Conservation (phyloP, 768 basidiomycete species). For the Lactifluus echinatus region DNA sequence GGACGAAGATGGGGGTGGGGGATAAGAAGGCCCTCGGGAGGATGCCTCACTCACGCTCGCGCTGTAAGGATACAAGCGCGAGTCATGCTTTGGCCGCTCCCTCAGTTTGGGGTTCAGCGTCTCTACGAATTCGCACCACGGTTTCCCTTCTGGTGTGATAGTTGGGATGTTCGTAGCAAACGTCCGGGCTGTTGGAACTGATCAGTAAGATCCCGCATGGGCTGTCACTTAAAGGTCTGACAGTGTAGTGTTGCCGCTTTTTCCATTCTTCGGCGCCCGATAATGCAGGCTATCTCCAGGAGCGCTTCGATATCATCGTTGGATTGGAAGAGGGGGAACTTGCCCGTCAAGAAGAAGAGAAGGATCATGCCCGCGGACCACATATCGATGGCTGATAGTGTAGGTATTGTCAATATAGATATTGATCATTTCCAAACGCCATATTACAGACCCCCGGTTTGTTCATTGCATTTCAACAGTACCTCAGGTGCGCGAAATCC, state of each 20-base stretch:
- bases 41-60: slow-evolving; percentile 9
- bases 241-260: slow-evolving; percentile 82
- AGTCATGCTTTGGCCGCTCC: slow-evolving; percentile 41
- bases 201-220: background rate
- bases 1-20: slow-evolving; percentile 22
- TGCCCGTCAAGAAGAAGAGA: slow-evolving; percentile 83
- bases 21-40: slow-evolving; percentile 24
- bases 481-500: slow-evolving; percentile 98
- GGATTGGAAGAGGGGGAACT: slow-evolving; percentile 92
- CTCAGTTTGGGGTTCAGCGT: slow-evolving; percentile 66
- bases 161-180: slow-evolving; percentile 87
- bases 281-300: slow-evolving; percentile 86
- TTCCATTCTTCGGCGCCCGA: slow-evolving; percentile 79
- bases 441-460: slow-evolving; percentile 67
- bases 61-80: slow-evolving; percentile 47
- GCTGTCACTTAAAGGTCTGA: slow-evolving; percentile 28
- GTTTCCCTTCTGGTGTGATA: slow-evolving; percentile 52
- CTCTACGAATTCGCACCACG: slow-evolving; percentile 70
- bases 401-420: slow-evolving; percentile 8
- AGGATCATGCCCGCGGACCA: slow-evolving; percentile 94
- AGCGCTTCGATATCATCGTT: slow-evolving; percentile 92
- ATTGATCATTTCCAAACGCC: background rate
- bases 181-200: slow-evolving; percentile 55
- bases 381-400: slow-evolving; percentile 75
- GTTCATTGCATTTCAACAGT: slow-evolving; percentile 85